Base-by-base conservation (phyloP, 1,284 basidiomycete genomes). In the Ceratobasidium sp. region DNA sequence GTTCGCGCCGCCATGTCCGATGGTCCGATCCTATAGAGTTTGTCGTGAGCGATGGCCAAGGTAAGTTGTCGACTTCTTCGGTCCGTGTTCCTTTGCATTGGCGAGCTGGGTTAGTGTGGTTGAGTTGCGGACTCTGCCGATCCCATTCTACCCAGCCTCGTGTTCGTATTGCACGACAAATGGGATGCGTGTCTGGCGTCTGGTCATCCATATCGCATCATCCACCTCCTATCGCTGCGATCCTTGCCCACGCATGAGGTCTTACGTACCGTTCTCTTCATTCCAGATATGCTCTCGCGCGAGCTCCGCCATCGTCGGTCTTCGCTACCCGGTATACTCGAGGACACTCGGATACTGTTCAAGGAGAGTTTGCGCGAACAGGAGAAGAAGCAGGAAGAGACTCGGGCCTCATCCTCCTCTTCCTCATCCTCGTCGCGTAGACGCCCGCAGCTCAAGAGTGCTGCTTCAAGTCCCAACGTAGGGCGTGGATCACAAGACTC, bases 311-410 rank as follows among this genome's bases (percentile, higher is more conserved):
- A 67, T 55, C 64, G 64, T 8, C 64, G 64, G 26, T 67, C 64
- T 23, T 67, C 64, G 18, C 41, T 67, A 18, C 64, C 64, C 12
- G 28, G 50, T 9, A 67, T 67, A 16, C 50, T 67, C 32, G 64
- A 67, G 39, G 64, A 67, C 21, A 67, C 32, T 23, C 64, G 64
- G 2, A 28, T 45, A 12, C 4, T 12, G 12, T 67, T 67, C 26
- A 67, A 36, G 50, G 64, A 55, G 64, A 67, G 64, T 21, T 39
- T 67, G 64, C 64, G 50, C 28, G 64, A 67, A 41, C 30, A 67
- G 23, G 50, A 53, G 12, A 67, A 67, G 64, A 50, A 67, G 32
- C n/a, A 30, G 10, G 50, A 48, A 3, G 36, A 26, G 12, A 23
- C 50, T n/a, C 50, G 36, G 23, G 46, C 32, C 48, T 36, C 41